Conservation (phyloP, 2,329 filamentous ascomycete genomes). For the Colletotrichum tabaci region DNA sequence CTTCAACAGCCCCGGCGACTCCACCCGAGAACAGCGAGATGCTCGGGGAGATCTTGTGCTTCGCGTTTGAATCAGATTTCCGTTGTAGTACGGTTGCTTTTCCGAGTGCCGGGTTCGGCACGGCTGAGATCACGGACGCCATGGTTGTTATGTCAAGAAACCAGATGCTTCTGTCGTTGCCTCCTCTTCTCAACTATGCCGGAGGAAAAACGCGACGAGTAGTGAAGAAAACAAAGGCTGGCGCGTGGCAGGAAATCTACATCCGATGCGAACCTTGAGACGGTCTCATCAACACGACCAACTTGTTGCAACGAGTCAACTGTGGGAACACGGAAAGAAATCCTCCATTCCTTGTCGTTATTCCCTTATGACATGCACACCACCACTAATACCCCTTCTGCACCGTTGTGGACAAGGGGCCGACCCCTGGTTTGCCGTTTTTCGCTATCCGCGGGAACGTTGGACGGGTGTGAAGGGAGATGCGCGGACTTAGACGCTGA, state of each 20-base stretch:
- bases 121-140: not conserved
- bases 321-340: not conserved
- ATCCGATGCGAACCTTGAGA: not conserved
- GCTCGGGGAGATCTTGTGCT: slow-evolving; percentile 52
- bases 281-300: not conserved
- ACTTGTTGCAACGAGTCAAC: not conserved
- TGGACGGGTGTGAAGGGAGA: not conserved
- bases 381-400: not conserved
- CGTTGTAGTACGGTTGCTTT: not conserved
- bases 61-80: slow-evolving; percentile 4
- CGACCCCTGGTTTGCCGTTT: not conserved
- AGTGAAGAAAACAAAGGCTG: not conserved
- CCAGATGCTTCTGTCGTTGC: not conserved
- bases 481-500: fast-evolving
- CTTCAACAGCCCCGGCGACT: slow-evolving; percentile 67
- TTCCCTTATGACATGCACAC: not conserved
- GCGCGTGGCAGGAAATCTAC: not conserved
- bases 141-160: not conserved
- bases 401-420: not conserved
- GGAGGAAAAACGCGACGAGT: too few species aligned
- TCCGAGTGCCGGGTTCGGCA: not conserved
- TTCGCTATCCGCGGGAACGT: slow-evolving; percentile 1
- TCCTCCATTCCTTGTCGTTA: not conserved
- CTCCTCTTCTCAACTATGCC: not conserved
- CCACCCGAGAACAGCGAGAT: slow-evolving; percentile 66